phyloP scores from a whole-genome alignment of 805 yeast species.

The Candida maesae region DNA sequence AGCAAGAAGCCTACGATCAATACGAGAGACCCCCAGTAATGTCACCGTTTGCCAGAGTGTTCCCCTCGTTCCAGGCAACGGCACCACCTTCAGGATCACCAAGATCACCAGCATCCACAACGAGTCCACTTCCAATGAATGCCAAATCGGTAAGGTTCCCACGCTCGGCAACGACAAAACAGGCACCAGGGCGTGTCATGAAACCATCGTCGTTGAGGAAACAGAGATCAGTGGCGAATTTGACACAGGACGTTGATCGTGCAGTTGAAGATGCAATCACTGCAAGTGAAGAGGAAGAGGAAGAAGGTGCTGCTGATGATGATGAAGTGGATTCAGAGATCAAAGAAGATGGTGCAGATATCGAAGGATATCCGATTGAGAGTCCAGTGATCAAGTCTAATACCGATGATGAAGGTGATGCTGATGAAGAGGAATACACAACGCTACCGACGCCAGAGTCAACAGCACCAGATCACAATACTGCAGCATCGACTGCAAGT shows the following conservation, averaged over 20 bases:
- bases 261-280: background rate
- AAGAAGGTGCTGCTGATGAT: background rate
- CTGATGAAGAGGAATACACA: conserved; percentile 12
- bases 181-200: conserved; percentile 3
- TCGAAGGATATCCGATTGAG: too few species aligned
- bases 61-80: conserved; percentile 29
- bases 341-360: too few species aligned
- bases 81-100: too few species aligned
- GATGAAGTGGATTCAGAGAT: too few species aligned
- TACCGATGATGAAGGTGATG: background rate
- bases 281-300: background rate
- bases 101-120: background rate
- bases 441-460: conserved; percentile 29
- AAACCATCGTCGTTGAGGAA: conserved; percentile 11
- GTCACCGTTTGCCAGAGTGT: conserved; percentile 25
- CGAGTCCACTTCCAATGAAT: conserved; percentile 11
- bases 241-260: background rate
- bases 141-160: conserved; percentile 14
- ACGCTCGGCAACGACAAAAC: conserved; percentile 3
- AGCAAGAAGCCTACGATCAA: background rate
- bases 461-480: conserved; percentile 17
- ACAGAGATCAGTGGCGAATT: background rate
- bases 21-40: conserved; percentile 1
- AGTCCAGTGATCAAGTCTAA: too few species aligned
- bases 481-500: background rate